Conservation (phyloP, 129 eudicot genomes). For the Tagetes erecta region DNA sequence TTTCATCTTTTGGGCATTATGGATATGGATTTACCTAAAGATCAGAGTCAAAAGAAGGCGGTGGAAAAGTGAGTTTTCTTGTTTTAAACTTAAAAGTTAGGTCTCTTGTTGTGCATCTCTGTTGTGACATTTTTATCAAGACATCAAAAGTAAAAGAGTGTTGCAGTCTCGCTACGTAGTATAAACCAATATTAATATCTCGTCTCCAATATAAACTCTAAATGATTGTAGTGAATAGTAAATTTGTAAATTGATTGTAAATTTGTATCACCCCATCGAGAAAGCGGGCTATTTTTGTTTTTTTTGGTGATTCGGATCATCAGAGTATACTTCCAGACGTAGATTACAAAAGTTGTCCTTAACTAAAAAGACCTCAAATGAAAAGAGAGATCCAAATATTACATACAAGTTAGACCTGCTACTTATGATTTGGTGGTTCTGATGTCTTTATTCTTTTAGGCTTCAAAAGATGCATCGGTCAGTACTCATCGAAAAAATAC, state of each 20-base stretch:
- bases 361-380: constrained; percentile 19
- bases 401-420: constrained; percentile 50
- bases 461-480: constrained; percentile 62
- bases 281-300: background rate
- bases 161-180: constrained; percentile 12
- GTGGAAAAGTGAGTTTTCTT: constrained; percentile 41
- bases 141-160: constrained; percentile 18
- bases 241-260: background rate
- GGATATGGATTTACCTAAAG: constrained; percentile 25
- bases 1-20: constrained; percentile 30
- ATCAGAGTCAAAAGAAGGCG: constrained; percentile 31
- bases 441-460: constrained; percentile 37
- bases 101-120: constrained; percentile 2
- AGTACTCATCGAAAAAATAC: constrained; percentile 63
- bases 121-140: constrained; percentile 21
- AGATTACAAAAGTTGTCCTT: constrained; percentile 37
- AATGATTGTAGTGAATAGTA: background rate
- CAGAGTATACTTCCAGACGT: constrained; percentile 26
- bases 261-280: background rate
- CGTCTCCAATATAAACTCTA: background rate
- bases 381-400: constrained; percentile 37
- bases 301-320: constrained; percentile 44
- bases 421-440: background rate
- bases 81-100: constrained; percentile 8
- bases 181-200: background rate